Conservation (phyloP, 306 rosid genomes). For the Fragaria iinumae region DNA sequence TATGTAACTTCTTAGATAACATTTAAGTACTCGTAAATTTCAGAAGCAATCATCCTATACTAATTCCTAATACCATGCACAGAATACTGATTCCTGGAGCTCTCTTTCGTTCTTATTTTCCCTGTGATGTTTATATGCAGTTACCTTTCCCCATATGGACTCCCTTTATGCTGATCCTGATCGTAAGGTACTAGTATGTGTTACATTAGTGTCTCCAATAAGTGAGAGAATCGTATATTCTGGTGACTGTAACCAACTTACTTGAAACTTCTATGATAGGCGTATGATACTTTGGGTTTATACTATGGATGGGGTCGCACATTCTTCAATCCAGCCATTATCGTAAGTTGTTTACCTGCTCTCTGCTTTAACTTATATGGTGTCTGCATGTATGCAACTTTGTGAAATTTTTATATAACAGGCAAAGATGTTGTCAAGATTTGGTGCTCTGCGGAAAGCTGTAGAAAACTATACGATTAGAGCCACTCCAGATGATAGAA, state of each 20-base stretch:
- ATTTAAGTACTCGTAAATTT: neutral
- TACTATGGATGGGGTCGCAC: conserved; percentile 80
- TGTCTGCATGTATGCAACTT: neutral
- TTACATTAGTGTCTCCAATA: neutral
- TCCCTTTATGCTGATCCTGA: conserved; percentile 84
- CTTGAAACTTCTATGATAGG: conserved; percentile 39
- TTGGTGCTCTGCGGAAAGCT: conserved; percentile 56
- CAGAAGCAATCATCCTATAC: neutral
- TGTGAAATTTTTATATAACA: conserved; percentile 26
- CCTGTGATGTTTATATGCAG: conserved; percentile 43
- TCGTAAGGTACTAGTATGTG: conserved; percentile 25
- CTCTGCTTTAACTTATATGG: conserved; percentile 10
- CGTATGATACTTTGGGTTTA: conserved; percentile 60
- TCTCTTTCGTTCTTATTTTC: conserved; percentile 9
- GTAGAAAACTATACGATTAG: conserved; percentile 61
- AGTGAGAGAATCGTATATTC: neutral
- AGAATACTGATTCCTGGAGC: conserved; percentile 5
- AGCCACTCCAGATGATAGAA: conserved; percentile 80
- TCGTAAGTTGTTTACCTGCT: conserved; percentile 45
- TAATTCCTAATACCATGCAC: neutral
- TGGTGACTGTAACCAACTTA: conserved; percentile 19
- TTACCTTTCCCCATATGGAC: conserved; percentile 86
- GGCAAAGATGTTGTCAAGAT: conserved; percentile 75
- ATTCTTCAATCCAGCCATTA: conserved; percentile 73
- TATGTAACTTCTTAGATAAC: neutral